A percentile compares a stretch with the other conserved stretches of the same genome.
Evolutionary conservation across 2,329 filamentous ascomycete species (phyloP).

Genomic region (Thermothelomyces thermophilus): DNA sequence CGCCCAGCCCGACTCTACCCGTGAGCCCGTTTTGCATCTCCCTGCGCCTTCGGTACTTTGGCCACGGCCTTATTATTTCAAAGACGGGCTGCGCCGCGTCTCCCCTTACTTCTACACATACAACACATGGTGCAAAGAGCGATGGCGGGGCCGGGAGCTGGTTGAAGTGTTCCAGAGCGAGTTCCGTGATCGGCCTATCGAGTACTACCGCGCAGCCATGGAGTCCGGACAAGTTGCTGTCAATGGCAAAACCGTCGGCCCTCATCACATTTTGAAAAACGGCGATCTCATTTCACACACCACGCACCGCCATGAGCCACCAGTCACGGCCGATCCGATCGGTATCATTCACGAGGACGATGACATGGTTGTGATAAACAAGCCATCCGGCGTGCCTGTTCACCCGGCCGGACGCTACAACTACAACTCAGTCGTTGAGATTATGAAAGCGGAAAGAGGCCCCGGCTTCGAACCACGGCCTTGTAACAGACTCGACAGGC

Average conservation of each 20-base stretch:
- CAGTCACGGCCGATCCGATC: conserved; percentile 74
- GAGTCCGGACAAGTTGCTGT: conserved; percentile 70
- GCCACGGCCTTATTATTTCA: conserved; percentile 70
- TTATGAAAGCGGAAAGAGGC: conserved; percentile 71
- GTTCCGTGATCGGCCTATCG: conserved; percentile 78
- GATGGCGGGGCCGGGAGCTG: conserved; percentile 77
- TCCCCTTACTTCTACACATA: conserved; percentile 88
- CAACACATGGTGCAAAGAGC: conserved; percentile 88
- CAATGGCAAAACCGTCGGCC: conserved; percentile 65
- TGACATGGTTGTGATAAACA: conserved; percentile 93
- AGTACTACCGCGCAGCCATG: conserved; percentile 86
- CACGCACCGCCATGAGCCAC: conserved; percentile 90
- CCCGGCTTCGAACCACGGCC: conserved; percentile 53
- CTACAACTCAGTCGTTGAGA: conserved; percentile 90
- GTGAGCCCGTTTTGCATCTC: conserved; percentile 8
- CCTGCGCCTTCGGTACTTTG: conserved; percentile 32
- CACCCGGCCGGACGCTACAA: conserved; percentile 94
- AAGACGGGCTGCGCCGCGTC: conserved; percentile 76
- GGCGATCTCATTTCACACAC: conserved; percentile 90
- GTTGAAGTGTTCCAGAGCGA: conserved; percentile 86
- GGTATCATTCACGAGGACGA: conserved; percentile 85
- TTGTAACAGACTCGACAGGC: conserved; percentile 86
- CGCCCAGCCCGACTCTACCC: conserved; percentile 26
- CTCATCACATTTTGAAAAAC: conserved; percentile 70
- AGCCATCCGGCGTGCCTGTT: conserved; percentile 89